Conservation (phyloP, 352 stramenopile genomes). For the Sclerospora graminicola region DNA sequence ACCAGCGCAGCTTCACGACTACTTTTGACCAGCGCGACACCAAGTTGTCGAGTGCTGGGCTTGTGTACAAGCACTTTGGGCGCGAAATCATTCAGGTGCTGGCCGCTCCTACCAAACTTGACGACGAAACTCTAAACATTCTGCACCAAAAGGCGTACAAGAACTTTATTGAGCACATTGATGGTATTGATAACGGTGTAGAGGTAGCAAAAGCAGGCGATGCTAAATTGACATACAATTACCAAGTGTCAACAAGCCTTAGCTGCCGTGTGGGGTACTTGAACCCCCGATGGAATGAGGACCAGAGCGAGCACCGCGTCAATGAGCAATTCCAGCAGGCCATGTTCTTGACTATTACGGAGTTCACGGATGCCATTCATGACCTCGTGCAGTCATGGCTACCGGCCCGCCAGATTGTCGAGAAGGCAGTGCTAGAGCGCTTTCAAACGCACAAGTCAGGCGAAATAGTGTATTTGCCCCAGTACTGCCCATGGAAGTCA, state of each 20-base stretch:
- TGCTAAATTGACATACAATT: slow-evolving; percentile 44
- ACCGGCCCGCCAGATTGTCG: slow-evolving; percentile 89
- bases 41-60: slow-evolving; percentile 92
- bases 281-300: slow-evolving; percentile 96
- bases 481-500: slow-evolving; percentile 92
- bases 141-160: slow-evolving; percentile 92
- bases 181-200: slow-evolving; percentile 98
- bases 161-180: slow-evolving; percentile 96
- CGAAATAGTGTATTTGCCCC: slow-evolving; percentile 89
- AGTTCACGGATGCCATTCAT: slow-evolving; percentile 89
- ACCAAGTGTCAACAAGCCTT: slow-evolving; percentile 66
- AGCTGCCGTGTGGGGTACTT: slow-evolving; percentile 85
- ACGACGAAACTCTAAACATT: slow-evolving; percentile 69
- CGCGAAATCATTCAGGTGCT: slow-evolving; percentile 89
- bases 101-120: slow-evolving; percentile 30
- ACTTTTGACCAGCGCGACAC: slow-evolving; percentile 77
- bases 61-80: slow-evolving; percentile 99
- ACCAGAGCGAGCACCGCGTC: slow-evolving; percentile 52
- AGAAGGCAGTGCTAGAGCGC: slow-evolving; percentile 80
- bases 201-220: slow-evolving; percentile 49
- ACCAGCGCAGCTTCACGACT: slow-evolving; percentile 90
- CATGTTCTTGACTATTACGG: slow-evolving; percentile 89
- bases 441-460: slow-evolving; percentile 87
- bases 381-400: slow-evolving; percentile 92
- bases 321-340: slow-evolving; percentile 93